phyloP scores from a whole-genome alignment of 228 moss, liverwort and hornwort genomes.

The Sphagnum magellanicum region DNA sequence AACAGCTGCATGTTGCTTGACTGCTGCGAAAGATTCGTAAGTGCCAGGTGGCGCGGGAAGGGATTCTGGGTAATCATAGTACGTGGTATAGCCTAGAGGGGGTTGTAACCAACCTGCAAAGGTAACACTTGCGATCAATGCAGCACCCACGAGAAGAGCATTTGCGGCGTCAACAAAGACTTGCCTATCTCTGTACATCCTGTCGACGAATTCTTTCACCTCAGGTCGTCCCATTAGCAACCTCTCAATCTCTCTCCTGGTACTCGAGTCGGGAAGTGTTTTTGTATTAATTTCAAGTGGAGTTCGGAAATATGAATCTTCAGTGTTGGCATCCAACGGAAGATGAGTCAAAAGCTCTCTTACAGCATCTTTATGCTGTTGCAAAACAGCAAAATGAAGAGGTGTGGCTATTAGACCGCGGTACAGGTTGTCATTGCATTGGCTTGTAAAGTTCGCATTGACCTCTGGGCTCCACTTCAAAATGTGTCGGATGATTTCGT shows the following conservation, averaged over 20 bases:
- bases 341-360: too few species aligned
- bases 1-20: conserved; percentile 5
- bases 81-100: conserved; percentile 19
- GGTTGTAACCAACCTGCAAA: conserved; percentile 48
- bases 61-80: conserved; percentile 7
- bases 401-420: too few species aligned
- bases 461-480: too few species aligned
- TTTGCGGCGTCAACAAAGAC: conserved; percentile 38
- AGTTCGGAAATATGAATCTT: too few species aligned
- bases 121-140: conserved; percentile 36
- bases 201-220: conserved; percentile 1
- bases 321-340: too few species aligned
- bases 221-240: conserved; percentile 7
- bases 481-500: too few species aligned
- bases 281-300: conserved; percentile 12
- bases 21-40: conserved; percentile 11
- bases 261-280: conserved; percentile 18
- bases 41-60: conserved; percentile 10
- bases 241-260: conserved; percentile 24
- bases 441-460: too few species aligned
- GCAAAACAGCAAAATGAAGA: too few species aligned
- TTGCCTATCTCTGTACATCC: conserved; percentile 28
- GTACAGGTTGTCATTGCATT: too few species aligned
- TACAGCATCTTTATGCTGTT: too few species aligned
- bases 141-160: conserved; percentile 42